Percentiles rank a stretch among this genome's conserved stretches.
Conservation (phyloP, 2,329 filamentous ascomycete genomes). For the Aspergillus spinulosporus region DNA sequence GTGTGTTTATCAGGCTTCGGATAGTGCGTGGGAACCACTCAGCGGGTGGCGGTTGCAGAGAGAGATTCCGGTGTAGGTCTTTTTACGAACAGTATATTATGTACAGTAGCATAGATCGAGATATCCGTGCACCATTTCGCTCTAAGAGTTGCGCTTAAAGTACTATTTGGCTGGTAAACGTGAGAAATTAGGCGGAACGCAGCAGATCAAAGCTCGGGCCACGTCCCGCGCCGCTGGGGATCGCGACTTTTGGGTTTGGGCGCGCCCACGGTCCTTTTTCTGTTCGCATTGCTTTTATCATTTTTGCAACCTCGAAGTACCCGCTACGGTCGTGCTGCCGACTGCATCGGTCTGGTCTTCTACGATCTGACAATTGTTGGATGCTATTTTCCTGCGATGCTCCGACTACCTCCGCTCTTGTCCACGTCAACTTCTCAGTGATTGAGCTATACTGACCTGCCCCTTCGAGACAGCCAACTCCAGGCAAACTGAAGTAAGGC, state of each 20-base stretch:
- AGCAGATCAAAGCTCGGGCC: conserved; percentile 41
- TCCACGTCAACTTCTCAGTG: conserved; percentile 26
- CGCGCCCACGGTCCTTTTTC: conserved; percentile 26
- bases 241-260: conserved; percentile 37
- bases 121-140: conserved; percentile 3
- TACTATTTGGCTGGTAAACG: not conserved
- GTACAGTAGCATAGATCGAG: conserved; percentile 21
- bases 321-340: not conserved
- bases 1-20: conserved; percentile 7
- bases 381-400: conserved; percentile 31
- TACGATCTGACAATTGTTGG: conserved; percentile 16
- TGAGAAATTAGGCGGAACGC: conserved; percentile 11
- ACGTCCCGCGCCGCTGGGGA: conserved; percentile 31
- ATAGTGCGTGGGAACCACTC: not conserved
- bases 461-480: not conserved
- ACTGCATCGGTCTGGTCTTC: not conserved
- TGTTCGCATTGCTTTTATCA: conserved; percentile 18
- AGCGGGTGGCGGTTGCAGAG: not conserved
- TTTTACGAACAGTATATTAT: conserved; percentile 15
- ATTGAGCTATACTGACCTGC: conserved; percentile 13
- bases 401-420: conserved; percentile 22
- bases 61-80: not conserved
- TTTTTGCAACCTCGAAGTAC: not conserved
- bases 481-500: conserved; percentile 6
- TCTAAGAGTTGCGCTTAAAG: not conserved